Evolutionary conservation across 2,329 filamentous ascomycete species (phyloP).

Genomic region (Hypoxylon sp.): DNA sequence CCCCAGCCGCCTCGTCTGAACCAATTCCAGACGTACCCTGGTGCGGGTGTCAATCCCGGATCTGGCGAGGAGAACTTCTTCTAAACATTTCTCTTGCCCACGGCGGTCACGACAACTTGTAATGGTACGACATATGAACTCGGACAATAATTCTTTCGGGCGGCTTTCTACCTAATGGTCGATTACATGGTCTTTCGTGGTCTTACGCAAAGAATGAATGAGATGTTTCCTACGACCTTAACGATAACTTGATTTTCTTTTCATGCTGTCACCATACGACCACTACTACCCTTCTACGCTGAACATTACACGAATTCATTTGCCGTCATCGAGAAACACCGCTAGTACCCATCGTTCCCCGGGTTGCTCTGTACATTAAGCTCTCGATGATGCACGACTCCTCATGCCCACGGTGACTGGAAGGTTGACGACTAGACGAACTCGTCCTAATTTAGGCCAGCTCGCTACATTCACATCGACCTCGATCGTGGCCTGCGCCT

Average conservation of each 20-base stretch:
- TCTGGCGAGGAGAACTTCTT: slow-evolving; percentile 51
- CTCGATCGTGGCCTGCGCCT: slow-evolving; percentile 45
- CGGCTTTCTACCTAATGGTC: slow-evolving; percentile 30
- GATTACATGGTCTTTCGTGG: slow-evolving; percentile 47
- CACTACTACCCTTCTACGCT: slow-evolving; percentile 41
- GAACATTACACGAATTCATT: slow-evolving; percentile 37
- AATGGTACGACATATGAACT: slow-evolving; percentile 54
- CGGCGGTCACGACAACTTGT: slow-evolving; percentile 45
- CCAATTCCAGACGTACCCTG: slow-evolving; percentile 51
- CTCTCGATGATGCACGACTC: slow-evolving; percentile 48
- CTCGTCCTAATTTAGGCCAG: slow-evolving; percentile 33
- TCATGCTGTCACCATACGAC: slow-evolving; percentile 16
- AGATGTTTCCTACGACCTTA: slow-evolving; percentile 54
- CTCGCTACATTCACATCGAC: slow-evolving; percentile 34
- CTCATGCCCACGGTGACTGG: slow-evolving; percentile 39
- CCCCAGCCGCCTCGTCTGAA: slow-evolving; percentile 53
- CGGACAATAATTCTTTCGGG: slow-evolving; percentile 46
- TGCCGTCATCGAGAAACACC: slow-evolving; percentile 45
- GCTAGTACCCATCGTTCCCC: slow-evolving; percentile 44
- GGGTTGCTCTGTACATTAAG: slow-evolving; percentile 54
- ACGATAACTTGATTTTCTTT: slow-evolving; percentile 49
- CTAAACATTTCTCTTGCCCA: slow-evolving; percentile 45
- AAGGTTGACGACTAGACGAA: slow-evolving; percentile 35
- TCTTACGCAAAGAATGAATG: slow-evolving; percentile 52
- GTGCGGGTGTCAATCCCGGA: slow-evolving; percentile 44